Evolutionary conservation across 2,329 filamentous ascomycete species (phyloP).

Genomic region (Boeremia exigua): DNA sequence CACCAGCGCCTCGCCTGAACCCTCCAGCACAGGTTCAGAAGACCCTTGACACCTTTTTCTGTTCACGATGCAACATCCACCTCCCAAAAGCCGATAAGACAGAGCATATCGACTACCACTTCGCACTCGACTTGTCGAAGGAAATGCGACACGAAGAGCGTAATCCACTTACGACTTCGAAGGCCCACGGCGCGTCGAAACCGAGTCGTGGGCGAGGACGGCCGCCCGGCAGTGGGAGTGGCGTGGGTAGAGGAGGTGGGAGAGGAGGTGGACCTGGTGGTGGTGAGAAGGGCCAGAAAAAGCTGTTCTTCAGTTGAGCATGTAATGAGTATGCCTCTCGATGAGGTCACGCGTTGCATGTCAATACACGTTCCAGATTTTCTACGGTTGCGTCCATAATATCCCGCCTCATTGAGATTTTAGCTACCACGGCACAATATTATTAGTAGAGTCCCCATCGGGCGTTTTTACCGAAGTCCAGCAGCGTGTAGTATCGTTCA

Average conservation of each 20-base stretch:
- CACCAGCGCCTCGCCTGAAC: neutral
- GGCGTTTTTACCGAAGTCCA: too few species aligned
- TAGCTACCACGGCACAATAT: too few species aligned
- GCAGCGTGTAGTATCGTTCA: too few species aligned
- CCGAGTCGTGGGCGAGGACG: conserved; percentile 44
- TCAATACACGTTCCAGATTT: too few species aligned
- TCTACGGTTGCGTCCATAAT: too few species aligned
- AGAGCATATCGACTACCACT: conserved; percentile 93
- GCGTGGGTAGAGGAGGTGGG: conserved; percentile 10
- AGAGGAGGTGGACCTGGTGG: neutral
- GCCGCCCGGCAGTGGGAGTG: conserved; percentile 39
- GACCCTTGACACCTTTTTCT: conserved; percentile 55
- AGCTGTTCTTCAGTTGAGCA: conserved; percentile 50
- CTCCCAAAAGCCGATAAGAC: conserved; percentile 66
- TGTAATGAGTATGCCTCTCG: neutral
- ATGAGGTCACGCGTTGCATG: neutral
- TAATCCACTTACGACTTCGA: conserved; percentile 13
- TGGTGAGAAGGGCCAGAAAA: conserved; percentile 53
- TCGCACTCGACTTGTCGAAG: conserved; percentile 83
- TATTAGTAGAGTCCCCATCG: too few species aligned
- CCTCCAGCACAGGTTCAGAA: conserved; percentile 25
- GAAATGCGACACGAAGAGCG: conserved; percentile 52
- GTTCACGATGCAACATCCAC: conserved; percentile 69
- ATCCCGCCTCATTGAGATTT: too few species aligned
- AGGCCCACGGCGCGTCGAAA: conserved; percentile 25